A percentile compares a stretch with the other conserved stretches of the same genome.
These are phyloP conservation scores for Platanthera guangdongensis DNA, from an alignment of 106 monocot species.

Conservation along the genomic window DNA sequence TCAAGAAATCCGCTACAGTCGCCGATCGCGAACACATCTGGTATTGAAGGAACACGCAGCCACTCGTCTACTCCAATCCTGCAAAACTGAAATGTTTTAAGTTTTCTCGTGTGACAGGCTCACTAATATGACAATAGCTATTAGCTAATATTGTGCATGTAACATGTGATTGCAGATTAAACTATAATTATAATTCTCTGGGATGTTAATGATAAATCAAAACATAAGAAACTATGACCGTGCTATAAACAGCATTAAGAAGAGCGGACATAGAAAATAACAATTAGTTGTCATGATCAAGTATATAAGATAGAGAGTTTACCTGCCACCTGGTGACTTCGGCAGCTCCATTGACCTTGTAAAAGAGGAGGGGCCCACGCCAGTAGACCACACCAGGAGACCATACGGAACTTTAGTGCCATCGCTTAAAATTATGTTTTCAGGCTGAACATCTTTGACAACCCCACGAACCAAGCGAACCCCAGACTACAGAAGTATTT, in stretches of 20 bases:
- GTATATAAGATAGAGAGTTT: not conserved
- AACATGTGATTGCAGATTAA: not conserved
- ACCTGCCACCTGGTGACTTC: conserved; percentile 96
- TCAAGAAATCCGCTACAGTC: conserved; percentile 92
- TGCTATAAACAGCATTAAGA: not conserved
- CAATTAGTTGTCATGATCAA: not conserved
- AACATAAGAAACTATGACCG: not conserved
- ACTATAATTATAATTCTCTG: not conserved
- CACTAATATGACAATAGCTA: not conserved
- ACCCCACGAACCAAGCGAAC: conserved; percentile 77
- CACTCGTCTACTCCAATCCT: conserved; percentile 96
- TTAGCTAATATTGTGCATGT: not conserved
- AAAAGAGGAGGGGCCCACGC: conserved; percentile 85
- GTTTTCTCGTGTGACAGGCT: not conserved
- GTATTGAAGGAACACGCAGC: conserved; percentile 73
- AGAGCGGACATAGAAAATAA: not conserved
- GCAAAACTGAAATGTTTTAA: not conserved
- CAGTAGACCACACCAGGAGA: conserved; percentile 95
- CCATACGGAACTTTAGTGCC: conserved; percentile 91
- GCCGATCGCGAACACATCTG: conserved; percentile 84
- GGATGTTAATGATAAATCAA: not conserved
- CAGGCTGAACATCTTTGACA: conserved; percentile 73
- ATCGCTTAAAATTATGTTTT: conserved; percentile 69
- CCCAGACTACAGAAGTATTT: conserved; percentile 48
- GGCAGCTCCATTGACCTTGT: conserved; percentile 52